These are phyloP conservation scores for Chrysanthemum seticuspe DNA, from an alignment of 129 eudicot species.

Conservation along the genomic window DNA sequence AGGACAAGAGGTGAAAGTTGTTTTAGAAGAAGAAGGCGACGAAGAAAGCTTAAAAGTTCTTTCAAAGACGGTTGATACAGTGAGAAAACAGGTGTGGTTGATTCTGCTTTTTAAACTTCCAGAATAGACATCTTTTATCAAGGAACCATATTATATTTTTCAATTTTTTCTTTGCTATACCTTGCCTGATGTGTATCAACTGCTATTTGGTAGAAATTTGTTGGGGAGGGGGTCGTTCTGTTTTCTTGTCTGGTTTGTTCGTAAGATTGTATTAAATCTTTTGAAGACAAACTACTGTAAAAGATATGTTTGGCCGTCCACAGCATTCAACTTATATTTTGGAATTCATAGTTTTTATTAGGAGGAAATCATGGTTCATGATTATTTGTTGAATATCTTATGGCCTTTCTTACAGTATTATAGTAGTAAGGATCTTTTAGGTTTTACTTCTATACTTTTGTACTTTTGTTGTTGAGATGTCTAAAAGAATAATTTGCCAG, in stretches of 20 bases:
- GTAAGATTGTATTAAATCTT: neutral
- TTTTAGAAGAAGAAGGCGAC: constrained; percentile 80
- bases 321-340: neutral
- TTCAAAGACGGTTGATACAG: constrained; percentile 85
- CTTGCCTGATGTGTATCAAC: neutral
- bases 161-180: neutral
- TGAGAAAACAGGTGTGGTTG: constrained; percentile 72
- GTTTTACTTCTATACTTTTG: neutral
- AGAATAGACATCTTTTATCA: neutral
- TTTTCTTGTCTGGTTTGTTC: neutral
- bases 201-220: neutral
- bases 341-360: neutral
- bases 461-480: neutral
- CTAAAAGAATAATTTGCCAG: constrained; percentile 34
- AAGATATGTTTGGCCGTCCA: neutral
- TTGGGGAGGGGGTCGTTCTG: neutral
- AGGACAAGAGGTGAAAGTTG: constrained; percentile 60
- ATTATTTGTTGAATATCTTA: neutral
- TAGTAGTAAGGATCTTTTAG: neutral
- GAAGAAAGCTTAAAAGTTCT: constrained; percentile 73
- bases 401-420: no score
- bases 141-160: neutral
- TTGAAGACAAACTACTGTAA: neutral
- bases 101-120: constrained; percentile 4
- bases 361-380: constrained; percentile 11